Base-by-base conservation (phyloP, 768 basidiomycete species). In the Lentinula boryana region DNA sequence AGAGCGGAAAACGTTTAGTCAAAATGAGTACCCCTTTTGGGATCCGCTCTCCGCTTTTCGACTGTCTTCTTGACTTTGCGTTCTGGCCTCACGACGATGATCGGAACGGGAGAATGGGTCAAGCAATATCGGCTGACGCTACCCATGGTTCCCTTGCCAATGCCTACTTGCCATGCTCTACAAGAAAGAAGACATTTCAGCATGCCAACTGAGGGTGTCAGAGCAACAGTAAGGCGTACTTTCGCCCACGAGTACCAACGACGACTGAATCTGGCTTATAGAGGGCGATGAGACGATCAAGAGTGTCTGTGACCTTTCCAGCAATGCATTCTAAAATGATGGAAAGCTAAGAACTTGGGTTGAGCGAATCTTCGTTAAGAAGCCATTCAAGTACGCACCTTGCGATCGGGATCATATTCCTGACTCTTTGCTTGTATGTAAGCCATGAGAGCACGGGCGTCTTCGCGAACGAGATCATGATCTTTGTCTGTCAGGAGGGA, bases 321-420 rank as follows among this genome's bases (percentile, higher is more conserved):
- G 95, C 92, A 53, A 98, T 91, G 70, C 90, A 95, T 76, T 98
- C 96, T 44, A 98, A 86, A 55, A 97, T 88, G 55, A 99, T 81
- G 0, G 91, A 94, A 31, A 98, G 80, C 87, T 92, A 32, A 32
- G 4, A 16, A 62, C 2, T 60, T 27, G 3, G 27, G 44, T 27
- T 43, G 23, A 35, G 21, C 50, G 27, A 9, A 15, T 18, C 31
- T 46, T 52, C 18, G 59, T 12, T 43, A 21, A 36, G 58, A 32
- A 52, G 3, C 8, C 12, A 63, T 5, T n/a, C 2, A 23, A n/a
- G 31, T 31, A 68, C 74, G 43, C 65, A 88, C 89, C 75, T 89
- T 90, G 58, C 93, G 84, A 35, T 89, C 84, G 0, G 88, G 76
- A 56, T 94, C 93, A 62, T 81, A 84, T 63, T 91, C 89, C 38